phyloP scores from a whole-genome alignment of 345 rosid genomes.

The Citrus medica region DNA sequence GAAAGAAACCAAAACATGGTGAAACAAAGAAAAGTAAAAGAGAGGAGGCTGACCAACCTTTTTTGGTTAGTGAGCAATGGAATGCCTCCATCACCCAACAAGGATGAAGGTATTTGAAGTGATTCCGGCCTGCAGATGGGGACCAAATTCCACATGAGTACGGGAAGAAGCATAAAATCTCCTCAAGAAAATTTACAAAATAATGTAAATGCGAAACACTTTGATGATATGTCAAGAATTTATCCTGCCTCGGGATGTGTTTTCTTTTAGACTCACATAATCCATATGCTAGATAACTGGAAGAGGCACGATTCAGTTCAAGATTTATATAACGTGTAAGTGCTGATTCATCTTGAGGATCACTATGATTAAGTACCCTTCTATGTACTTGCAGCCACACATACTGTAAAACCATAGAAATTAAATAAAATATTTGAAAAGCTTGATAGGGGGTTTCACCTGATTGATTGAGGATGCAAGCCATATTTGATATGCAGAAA shows the following conservation, averaged over 20 bases:
- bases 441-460: slow-evolving; percentile 12
- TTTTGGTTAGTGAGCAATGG: slow-evolving; percentile 62
- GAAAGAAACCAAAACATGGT: slow-evolving; percentile 27
- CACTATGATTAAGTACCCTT: slow-evolving; percentile 25
- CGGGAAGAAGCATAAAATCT: slow-evolving; percentile 20
- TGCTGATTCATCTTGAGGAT: slow-evolving; percentile 30
- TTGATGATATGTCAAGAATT: slow-evolving; percentile 19
- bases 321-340: slow-evolving; percentile 6
- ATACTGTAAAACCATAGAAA: slow-evolving; percentile 13
- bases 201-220: slow-evolving; percentile 17
- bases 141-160: slow-evolving; percentile 39
- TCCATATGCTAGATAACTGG: slow-evolving; percentile 8
- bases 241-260: slow-evolving; percentile 10
- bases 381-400: slow-evolving; percentile 13
- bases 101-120: slow-evolving; percentile 45
- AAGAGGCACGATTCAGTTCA: slow-evolving; percentile 23
- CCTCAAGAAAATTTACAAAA: slow-evolving; percentile 14
- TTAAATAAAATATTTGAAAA: slow-evolving; percentile 1
- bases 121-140: slow-evolving; percentile 60
- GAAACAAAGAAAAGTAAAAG: slow-evolving; percentile 37
- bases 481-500: slow-evolving; percentile 17
- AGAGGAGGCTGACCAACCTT: slow-evolving; percentile 49
- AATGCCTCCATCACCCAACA: slow-evolving; percentile 74
- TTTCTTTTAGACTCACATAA: slow-evolving; percentile 23
- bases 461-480: slow-evolving; percentile 22